Percentiles rank a stretch among this genome's conserved stretches.
phyloP scores from a whole-genome alignment of 495 filamentous ascomycete species.

The Cercophora scortea region DNA sequence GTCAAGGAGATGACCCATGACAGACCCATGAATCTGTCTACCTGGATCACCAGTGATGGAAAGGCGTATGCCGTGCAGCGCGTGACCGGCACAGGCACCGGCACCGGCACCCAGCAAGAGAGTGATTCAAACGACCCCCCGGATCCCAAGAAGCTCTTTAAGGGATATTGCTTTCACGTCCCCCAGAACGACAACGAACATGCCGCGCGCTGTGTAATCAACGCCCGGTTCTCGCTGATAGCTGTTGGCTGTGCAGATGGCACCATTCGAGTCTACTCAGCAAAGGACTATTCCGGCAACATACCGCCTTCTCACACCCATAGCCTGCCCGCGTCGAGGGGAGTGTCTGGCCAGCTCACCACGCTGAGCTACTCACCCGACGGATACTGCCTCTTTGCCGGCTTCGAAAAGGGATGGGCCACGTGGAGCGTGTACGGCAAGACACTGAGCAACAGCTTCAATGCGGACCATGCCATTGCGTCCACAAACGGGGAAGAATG shows the following conservation, averaged over 20 bases:
- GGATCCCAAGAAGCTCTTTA: constrained; percentile 62
- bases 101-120: constrained; percentile 8
- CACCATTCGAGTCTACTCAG: constrained; percentile 76
- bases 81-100: constrained; percentile 5
- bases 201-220: constrained; percentile 73
- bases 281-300: constrained; percentile 86
- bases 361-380: constrained; percentile 87
- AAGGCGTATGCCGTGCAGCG: constrained; percentile 90
- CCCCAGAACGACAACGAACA: constrained; percentile 51
- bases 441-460: constrained; percentile 72
- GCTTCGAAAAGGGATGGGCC: constrained; percentile 88
- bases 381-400: constrained; percentile 92
- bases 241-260: constrained; percentile 81
- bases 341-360: constrained; percentile 59
- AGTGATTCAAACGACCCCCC: constrained; percentile 18
- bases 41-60: constrained; percentile 89
- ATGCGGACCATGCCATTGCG: constrained; percentile 55
- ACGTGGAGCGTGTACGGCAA: constrained; percentile 98
- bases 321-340: constrained; percentile 51
- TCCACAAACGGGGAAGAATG: constrained; percentile 65
- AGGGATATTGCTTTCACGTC: constrained; percentile 82
- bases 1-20: constrained; percentile 91
- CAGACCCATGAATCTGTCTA: constrained; percentile 90
- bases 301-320: constrained; percentile 85
- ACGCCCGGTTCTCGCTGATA: constrained; percentile 88